Percentiles rank a stretch among this genome's conserved stretches.
Conservation (phyloP, 169 alveolate genomes). For the Plasmodium yoelii region DNA sequence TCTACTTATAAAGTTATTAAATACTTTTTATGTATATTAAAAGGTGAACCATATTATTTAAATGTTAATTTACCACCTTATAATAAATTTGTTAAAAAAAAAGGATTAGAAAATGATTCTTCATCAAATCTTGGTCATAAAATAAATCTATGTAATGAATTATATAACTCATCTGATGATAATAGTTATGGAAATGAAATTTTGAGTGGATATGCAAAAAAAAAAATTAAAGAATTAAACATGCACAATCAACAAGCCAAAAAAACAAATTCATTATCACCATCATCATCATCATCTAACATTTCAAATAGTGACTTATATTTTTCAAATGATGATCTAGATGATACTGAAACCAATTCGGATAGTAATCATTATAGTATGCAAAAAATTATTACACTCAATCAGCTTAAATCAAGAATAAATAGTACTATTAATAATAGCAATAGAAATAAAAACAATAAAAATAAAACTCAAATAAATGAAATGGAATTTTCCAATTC, state of each 20-base stretch:
- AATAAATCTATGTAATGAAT: not conserved
- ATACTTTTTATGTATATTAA: conserved; percentile 49
- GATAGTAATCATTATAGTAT: conserved; percentile 8
- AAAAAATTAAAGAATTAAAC: conserved; percentile 4
- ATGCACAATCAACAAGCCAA: not conserved
- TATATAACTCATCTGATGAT: not conserved
- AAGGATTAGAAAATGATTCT: not conserved
- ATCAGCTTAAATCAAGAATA: conserved; percentile 22
- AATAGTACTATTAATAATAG: not conserved
- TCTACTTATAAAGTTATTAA: conserved; percentile 68
- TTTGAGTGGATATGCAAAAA: not conserved
- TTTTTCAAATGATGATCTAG: conserved; percentile 40
- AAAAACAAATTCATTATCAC: not conserved
- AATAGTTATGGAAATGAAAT: not conserved
- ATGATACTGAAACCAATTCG: conserved; percentile 4
- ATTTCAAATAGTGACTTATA: conserved; percentile 43
- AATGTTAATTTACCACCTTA: conserved; percentile 48
- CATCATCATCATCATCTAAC: conserved; percentile 46
- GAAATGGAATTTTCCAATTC: not conserved
- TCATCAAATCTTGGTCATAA: conserved; percentile 4
- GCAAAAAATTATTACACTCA: conserved; percentile 13
- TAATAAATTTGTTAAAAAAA: conserved; percentile 29
- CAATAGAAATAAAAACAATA: conserved; percentile 1
- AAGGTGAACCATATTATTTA: conserved; percentile 62
- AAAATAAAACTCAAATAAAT: not conserved